Base-by-base conservation (phyloP, 202 grass and related monocot genomes). In the Bolboschoenoplectus hybrid region DNA sequence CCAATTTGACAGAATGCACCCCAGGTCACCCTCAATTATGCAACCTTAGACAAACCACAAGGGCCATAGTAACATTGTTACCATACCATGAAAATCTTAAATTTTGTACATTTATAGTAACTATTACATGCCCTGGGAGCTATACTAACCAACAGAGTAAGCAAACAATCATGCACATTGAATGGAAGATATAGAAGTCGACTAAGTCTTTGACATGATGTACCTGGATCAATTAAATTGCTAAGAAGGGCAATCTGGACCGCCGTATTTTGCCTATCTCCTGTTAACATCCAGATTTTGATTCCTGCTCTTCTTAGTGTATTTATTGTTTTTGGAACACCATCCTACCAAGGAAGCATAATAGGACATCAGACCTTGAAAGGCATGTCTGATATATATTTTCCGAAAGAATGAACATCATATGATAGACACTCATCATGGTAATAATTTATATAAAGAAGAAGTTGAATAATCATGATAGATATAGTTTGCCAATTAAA, bases 281-380 rank as follows among this genome's bases (percentile, higher is more conserved):
- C 95, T 13, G 95, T 97, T 81, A 97, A 69, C 95, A 97, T 97
- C 95, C 95, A 97, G 34, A 97, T 89, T 88, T 92, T 97, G 80
- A 97, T 97, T 89, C 95, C 95, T 64, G 95, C 93, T 82, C 88
- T 91, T 78, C 90, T 92, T 32, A 97, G 85, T 87, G 89, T 86
- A 84, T 90, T 91, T 85, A 97, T 93, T 39, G 95, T 97, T 95
- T 97, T 91, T 67, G 95, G 93, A 38, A 97, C 93, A 86, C 95
- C 95, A 89, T 91, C 92, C 95, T 97, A 82, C 69, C 38, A 84
- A 17, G 49, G 74, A 79, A 79, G 74, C 19, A 74, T 74, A 20
- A 56, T 39, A 58, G 52, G 32, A 58, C 34, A 79, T 79, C 34
- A 79, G 51, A 79, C 41, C 51, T 74, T 20, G 14, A 79, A 79